These are phyloP conservation scores for Barnettozyma botsteinii DNA, from an alignment of 805 yeast species.

Conservation along the genomic window DNA sequence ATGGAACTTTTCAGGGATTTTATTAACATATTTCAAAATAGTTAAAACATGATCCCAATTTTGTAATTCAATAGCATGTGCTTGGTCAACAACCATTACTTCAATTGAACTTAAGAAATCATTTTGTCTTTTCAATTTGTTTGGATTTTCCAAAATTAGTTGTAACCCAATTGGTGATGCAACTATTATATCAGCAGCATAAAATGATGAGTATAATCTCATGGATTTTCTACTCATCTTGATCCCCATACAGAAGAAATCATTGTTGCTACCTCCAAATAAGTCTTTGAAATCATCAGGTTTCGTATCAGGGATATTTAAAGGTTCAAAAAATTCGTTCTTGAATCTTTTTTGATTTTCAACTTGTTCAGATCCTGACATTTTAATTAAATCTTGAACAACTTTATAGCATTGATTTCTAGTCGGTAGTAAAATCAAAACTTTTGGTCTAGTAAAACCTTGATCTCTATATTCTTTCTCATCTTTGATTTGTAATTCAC, in stretches of 20 bases:
- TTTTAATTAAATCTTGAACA: conserved; percentile 51
- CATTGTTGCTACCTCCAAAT: conserved; percentile 87
- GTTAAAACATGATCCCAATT: conserved; percentile 81
- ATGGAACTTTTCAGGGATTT: conserved; percentile 71
- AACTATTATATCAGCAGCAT: conserved; percentile 76
- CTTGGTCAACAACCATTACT: conserved; percentile 69
- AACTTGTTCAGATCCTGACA: conserved; percentile 66
- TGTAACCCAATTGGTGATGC: conserved; percentile 91
- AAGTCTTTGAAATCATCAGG: conserved; percentile 78
- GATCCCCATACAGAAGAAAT: conserved; percentile 85
- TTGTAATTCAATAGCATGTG: conserved; percentile 85
- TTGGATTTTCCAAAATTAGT: conserved; percentile 65
- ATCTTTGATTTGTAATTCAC: conserved; percentile 32
- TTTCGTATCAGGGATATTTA: conserved; percentile 43
- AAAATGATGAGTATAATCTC: conserved; percentile 78
- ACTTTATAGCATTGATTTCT: conserved; percentile 70
- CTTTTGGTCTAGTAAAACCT: conserved; percentile 93
- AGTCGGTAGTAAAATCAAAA: conserved; percentile 76
- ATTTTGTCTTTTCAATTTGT: conserved; percentile 52
- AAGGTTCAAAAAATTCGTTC: conserved; percentile 56
- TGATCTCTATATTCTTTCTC: conserved; percentile 78
- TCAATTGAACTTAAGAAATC: conserved; percentile 91
- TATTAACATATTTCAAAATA: conserved; percentile 62
- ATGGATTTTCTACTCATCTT: conserved; percentile 85
- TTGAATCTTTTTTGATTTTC: conserved; percentile 77